Percentiles rank a stretch among this genome's conserved stretches.
These are phyloP conservation scores for Evernia prunastri DNA, from an alignment of 495 filamentous ascomycete genomes.

Conservation along the genomic window DNA sequence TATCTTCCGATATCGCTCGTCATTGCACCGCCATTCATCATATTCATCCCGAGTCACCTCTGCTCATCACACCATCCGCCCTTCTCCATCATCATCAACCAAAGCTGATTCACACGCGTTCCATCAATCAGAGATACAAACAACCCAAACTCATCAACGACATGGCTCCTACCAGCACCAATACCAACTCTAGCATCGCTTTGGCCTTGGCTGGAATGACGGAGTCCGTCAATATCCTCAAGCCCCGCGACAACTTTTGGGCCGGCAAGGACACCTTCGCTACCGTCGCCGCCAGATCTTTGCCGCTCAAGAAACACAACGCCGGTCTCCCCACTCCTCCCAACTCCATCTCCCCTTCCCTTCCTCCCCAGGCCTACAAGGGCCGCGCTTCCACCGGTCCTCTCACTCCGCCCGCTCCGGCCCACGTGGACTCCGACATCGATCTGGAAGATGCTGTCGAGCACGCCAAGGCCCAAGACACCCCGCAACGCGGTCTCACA, in stretches of 20 bases:
- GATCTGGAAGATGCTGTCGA: constrained; percentile 68
- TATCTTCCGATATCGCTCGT: constrained; percentile 5
- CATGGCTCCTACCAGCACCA: constrained; percentile 44
- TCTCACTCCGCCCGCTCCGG: constrained; percentile 48
- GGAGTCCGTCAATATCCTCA: constrained; percentile 64
- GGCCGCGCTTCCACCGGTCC: constrained; percentile 36
- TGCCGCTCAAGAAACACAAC: constrained; percentile 51
- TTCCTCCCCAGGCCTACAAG: constrained; percentile 72
- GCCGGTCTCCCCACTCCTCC: constrained; percentile 79
- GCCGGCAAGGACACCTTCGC: constrained; percentile 54
- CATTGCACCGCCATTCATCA: constrained; percentile 6
- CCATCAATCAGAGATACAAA: constrained; percentile 29
- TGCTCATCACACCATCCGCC: constrained; percentile 29
- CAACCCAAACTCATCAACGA: constrained; percentile 37
- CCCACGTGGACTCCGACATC: constrained; percentile 78
- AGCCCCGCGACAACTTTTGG: constrained; percentile 45
- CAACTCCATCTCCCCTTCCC: constrained; percentile 87
- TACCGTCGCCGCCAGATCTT: constrained; percentile 51
- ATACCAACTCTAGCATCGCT: constrained; percentile 49
- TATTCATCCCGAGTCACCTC: too few species aligned
- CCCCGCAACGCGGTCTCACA: constrained; percentile 32
- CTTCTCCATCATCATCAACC: constrained; percentile 19
- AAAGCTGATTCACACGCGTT: constrained; percentile 22
- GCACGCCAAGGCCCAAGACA: constrained; percentile 41
- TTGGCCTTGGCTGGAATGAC: constrained; percentile 60